Evolutionary conservation across 2,329 filamentous ascomycete species (phyloP).

Genomic region (Cyclaneusma minus): DNA sequence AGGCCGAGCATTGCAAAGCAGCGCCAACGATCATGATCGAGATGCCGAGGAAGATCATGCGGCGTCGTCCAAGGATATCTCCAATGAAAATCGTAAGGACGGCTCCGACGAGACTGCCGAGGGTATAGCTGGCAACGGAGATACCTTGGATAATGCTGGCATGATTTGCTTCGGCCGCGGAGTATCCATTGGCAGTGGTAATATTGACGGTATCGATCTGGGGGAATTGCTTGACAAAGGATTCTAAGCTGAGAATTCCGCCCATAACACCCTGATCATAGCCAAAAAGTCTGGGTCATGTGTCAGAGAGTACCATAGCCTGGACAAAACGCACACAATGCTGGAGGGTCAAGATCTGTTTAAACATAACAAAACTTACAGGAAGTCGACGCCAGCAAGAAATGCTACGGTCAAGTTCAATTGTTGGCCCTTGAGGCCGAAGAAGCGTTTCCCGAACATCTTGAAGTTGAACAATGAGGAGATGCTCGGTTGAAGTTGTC

Average conservation of each 20-base stretch:
- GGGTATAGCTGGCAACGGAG: slow-evolving; percentile 37
- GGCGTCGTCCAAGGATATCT: slow-evolving; percentile 39
- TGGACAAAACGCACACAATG: too few relatives aligned
- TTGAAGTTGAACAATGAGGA: slow-evolving; percentile 3
- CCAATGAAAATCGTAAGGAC: slow-evolving; percentile 31
- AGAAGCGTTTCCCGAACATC: slow-evolving; percentile 27
- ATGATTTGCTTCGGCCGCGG: slow-evolving; percentile 4
- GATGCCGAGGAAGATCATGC: slow-evolving; percentile 40
- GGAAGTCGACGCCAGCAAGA: slow-evolving; percentile 59
- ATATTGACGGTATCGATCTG: slow-evolving; percentile 29
- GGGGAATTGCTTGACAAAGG: slow-evolving; percentile 39
- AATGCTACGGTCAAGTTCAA: slow-evolving; percentile 55
- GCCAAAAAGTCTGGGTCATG: slow-evolving; percentile 25
- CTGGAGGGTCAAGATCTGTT: too few relatives aligned
- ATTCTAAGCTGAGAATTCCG: slow-evolving; percentile 49
- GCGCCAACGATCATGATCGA: slow-evolving; percentile 42
- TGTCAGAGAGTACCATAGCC: not conserved
- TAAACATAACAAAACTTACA: slow-evolving; percentile 42
- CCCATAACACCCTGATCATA: slow-evolving; percentile 64
- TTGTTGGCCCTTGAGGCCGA: slow-evolving; percentile 47
- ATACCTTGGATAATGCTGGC: slow-evolving; percentile 25
- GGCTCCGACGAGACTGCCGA: slow-evolving; percentile 41
- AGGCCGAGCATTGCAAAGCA: slow-evolving; percentile 23
- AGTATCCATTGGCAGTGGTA: slow-evolving; percentile 5
- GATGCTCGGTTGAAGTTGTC: slow-evolving; percentile 1